Base-by-base conservation (phyloP, 2,329 filamentous ascomycete genomes). In the Thelonectria rubi region DNA sequence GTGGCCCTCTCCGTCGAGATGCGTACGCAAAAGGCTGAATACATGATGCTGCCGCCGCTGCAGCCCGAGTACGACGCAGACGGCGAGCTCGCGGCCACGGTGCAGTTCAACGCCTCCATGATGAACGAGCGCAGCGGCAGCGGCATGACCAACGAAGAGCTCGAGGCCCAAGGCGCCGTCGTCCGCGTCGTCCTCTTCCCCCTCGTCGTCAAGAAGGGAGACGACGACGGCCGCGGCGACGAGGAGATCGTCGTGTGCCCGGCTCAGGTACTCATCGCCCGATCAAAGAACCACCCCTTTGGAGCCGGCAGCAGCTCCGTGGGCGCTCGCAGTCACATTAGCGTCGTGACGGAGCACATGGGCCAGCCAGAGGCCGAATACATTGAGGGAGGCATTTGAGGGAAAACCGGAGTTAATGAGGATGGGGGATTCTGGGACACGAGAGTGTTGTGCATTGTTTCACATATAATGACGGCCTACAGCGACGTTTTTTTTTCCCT, bases 191-290 rank as follows among this genome's bases (percentile, higher is more conserved):
- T 99, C 2, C 86, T 99, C 42, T 99, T 99, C 82, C 96, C 96
- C 10, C 85, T 98, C 1, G 94, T 99, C 17, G 92, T 98, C 71
- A 97, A 97, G 81, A 96, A 95, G 81, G 94, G 94, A 55, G 92
- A 97, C 72, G 94, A 98, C 74, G 82, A 84, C 42, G 95, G 94
- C 21, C 85, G 90, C 55, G 94, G 94, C 56, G 93, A 97, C 56
- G 93, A 97, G 68, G 94, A 98, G 82, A 92, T 97, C 66, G 94
- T 98, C 48, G 93, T 99, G 46, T 97, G 91, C 74, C 94, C 94
- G 10, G 95, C 96, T 7, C 94, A 98, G 77, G 95, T 99, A 37
- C 86, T 98, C 63, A 87, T 97, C 45, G 91, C 90, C 69, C 75
- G 79, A 71, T 76, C 84, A 50, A 75, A 80, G 67, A 47, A 32